phyloP scores from a whole-genome alignment of 441 rosid genomes.

The Manihot esculenta region DNA sequence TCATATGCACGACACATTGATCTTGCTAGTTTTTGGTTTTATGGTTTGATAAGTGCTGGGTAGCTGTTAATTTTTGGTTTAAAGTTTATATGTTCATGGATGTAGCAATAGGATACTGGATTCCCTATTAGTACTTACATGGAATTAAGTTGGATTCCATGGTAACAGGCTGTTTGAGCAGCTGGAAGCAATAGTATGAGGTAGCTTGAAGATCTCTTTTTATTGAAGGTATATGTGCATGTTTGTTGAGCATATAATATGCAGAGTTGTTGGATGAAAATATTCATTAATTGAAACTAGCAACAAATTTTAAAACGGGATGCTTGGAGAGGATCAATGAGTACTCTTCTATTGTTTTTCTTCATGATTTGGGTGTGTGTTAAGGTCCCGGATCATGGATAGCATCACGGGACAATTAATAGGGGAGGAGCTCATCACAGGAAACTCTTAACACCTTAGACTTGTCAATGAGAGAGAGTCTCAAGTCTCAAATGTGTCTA shows the following conservation, averaged over 20 bases:
- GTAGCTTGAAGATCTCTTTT: conserved; percentile 2
- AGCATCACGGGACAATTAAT: too few relatives aligned
- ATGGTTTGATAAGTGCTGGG: neutral
- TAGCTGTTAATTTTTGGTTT: neutral
- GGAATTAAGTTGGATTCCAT: neutral
- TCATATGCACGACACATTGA: neutral
- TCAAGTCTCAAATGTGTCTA: too few relatives aligned
- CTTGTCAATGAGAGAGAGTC: too few relatives aligned
- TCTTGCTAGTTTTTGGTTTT: neutral
- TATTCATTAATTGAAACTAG: neutral
- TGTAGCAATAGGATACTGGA: too few relatives aligned
- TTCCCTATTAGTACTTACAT: neutral
- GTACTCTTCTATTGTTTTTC: too few relatives aligned
- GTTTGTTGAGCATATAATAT: neutral
- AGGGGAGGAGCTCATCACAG: too few relatives aligned
- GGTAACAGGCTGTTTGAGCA: neutral
- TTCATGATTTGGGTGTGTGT: too few relatives aligned
- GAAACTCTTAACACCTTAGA: too few relatives aligned
- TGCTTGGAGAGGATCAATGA: neutral
- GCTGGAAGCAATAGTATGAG: neutral
- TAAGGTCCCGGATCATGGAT: too few relatives aligned
- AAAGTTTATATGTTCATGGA: neutral
- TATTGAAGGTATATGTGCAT: neutral
- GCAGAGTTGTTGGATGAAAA: neutral
- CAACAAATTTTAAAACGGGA: neutral